phyloP scores from a whole-genome alignment of 2,329 filamentous ascomycete species.

The Elsinoe australis region DNA sequence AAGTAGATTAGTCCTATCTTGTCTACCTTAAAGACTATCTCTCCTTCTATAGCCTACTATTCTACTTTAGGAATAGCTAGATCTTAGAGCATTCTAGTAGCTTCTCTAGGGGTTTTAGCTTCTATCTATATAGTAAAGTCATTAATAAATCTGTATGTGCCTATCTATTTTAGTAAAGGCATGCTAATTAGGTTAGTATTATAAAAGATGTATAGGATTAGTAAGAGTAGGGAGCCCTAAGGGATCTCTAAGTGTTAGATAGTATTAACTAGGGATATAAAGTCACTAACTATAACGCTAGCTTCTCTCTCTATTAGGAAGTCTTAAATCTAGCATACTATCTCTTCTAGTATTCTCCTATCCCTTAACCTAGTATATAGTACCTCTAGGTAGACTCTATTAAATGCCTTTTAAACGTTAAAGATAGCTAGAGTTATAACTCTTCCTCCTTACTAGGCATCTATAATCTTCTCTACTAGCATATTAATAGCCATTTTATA shows the following conservation, averaged over 20 bases:
- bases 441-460: neutral
- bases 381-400: neutral
- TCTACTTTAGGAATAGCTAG: neutral
- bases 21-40: neutral
- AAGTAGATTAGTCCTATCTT: neutral
- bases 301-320: too few species aligned
- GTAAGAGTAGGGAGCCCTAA: constrained; percentile 28
- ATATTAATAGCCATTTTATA: neutral
- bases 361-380: too few species aligned
- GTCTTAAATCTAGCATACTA: too few species aligned
- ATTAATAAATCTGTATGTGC: neutral
- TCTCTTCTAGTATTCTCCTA: too few species aligned
- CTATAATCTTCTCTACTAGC: neutral
- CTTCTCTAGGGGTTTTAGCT: neutral
- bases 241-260: constrained; percentile 24
- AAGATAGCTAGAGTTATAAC: neutral
- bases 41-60: neutral
- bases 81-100: neutral
- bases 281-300: too few species aligned
- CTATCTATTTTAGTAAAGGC: neutral
- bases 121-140: neutral
- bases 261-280: neutral
- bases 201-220: constrained; percentile 31
- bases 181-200: constrained; percentile 25
- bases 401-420: neutral